phyloP scores from a whole-genome alignment of 139 green algal genomes.

The Closterium sp. region DNA sequence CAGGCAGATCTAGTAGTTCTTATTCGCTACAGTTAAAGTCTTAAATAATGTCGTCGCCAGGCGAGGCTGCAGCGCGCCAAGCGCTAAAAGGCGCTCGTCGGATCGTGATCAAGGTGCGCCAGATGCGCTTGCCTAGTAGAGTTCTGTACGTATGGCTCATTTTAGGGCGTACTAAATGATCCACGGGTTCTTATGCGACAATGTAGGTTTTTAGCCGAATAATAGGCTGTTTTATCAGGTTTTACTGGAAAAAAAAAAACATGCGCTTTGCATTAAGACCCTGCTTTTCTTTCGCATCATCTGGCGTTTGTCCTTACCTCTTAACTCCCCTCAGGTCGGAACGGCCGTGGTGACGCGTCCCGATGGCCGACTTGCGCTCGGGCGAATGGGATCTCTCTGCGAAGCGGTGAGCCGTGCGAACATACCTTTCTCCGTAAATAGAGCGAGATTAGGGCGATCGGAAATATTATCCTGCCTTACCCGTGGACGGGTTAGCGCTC shows the following conservation, averaged over 20 bases:
- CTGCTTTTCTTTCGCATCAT: not conserved
- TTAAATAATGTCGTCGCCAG: not conserved
- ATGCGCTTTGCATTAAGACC: not conserved
- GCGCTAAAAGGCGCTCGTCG: not conserved
- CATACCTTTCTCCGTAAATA: too few species aligned
- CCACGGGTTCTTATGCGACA: not conserved
- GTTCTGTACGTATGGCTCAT: not conserved
- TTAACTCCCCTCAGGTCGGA: not conserved
- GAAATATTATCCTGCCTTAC: too few species aligned
- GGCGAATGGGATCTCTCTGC: constrained; percentile 20
- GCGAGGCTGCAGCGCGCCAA: not conserved
- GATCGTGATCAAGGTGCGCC: not conserved
- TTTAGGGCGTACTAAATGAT: not conserved
- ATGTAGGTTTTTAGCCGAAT: not conserved
- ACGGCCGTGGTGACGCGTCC: not conserved
- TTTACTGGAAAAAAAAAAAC: too few species aligned
- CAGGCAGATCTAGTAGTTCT: too few species aligned
- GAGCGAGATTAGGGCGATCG: too few species aligned
- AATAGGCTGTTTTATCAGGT: not conserved
- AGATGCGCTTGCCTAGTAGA: not conserved
- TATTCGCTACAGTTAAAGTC: too few species aligned
- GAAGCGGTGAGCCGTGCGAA: constrained; percentile 6
- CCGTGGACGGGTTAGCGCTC: too few species aligned
- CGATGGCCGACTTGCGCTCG: constrained; percentile 17
- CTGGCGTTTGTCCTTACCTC: not conserved